These are phyloP conservation scores for Taphrina populina DNA, from an alignment of 1,139 yeast species.

Conservation along the genomic window DNA sequence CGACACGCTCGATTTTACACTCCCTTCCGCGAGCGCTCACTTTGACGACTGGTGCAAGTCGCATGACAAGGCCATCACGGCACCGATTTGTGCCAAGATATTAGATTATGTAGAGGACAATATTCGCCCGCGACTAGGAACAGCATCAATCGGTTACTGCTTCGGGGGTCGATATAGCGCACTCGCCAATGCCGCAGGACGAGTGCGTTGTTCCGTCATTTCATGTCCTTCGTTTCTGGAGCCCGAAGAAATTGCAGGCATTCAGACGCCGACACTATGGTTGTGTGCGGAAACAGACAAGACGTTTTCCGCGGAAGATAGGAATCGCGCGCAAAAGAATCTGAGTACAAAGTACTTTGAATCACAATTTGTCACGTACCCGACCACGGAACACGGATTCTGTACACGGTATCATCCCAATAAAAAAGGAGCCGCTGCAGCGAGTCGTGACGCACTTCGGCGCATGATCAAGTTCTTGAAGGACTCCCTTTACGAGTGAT, in stretches of 20 bases:
- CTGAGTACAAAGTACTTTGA: constrained; percentile 27
- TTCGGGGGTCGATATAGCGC: constrained; percentile 40
- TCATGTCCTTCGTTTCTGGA: constrained; percentile 31
- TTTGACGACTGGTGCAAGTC: constrained; percentile 35
- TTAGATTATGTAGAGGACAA: constrained; percentile 37
- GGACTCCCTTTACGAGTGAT: constrained; percentile 27
- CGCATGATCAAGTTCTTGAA: constrained; percentile 22
- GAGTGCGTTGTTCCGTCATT: constrained; percentile 32
- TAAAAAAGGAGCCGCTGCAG: constrained; percentile 31
- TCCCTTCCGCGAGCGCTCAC: constrained; percentile 23
- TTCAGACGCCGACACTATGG: constrained; percentile 32
- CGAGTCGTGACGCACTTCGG: constrained; percentile 18
- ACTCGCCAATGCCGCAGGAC: constrained; percentile 32
- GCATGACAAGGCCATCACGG: constrained; percentile 37
- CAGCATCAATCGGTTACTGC: constrained; percentile 39
- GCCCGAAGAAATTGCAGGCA: constrained; percentile 22
- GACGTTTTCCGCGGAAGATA: constrained; percentile 24
- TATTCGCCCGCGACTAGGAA: constrained; percentile 36
- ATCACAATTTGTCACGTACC: constrained; percentile 27
- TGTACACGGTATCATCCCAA: constrained; percentile 32
- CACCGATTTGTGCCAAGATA: constrained; percentile 36
- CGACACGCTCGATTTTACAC: constrained; percentile 24
- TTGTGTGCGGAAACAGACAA: constrained; percentile 31
- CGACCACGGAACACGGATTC: constrained; percentile 32
- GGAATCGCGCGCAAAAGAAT: constrained; percentile 25